phyloP scores from a whole-genome alignment of 176 grass and related monocot genomes.

The Musa schizocarpa region DNA sequence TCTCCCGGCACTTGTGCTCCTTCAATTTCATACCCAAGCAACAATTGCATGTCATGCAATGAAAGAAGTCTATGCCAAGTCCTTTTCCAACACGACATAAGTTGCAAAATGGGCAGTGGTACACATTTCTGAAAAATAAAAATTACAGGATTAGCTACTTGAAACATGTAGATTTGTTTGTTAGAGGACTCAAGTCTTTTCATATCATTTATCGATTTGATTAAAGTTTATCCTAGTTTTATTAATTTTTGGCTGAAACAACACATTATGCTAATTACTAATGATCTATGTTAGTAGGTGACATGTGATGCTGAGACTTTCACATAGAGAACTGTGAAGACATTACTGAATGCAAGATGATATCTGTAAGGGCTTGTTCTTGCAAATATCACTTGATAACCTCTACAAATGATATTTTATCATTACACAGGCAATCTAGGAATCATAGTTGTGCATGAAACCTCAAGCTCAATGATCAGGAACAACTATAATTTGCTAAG shows the following conservation, averaged over 20 bases:
- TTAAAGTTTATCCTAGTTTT: background rate
- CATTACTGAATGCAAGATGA: background rate
- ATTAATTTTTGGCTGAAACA: background rate
- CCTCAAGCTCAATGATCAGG: no score
- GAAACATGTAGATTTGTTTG: background rate
- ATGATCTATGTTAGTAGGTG: no score
- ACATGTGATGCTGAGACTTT: background rate
- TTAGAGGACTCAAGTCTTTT: background rate
- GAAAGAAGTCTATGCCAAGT: constrained; percentile 80
- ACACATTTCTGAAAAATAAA: constrained; percentile 52
- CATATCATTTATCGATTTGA: background rate
- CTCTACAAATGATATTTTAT: no score
- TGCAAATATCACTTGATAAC: no score
- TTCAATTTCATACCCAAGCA: constrained; percentile 70
- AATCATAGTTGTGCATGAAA: no score
- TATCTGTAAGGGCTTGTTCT: no score
- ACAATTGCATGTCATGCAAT: constrained; percentile 98
- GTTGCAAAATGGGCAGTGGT: constrained; percentile 93
- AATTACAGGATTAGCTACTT: constrained; percentile 9
- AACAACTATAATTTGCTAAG: no score
- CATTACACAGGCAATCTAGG: no score
- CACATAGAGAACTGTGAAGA: background rate
- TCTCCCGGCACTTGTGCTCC: constrained; percentile 80
- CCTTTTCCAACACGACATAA: constrained; percentile 79
- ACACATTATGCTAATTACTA: no score